A percentile compares a stretch with the other conserved stretches of the same genome.
phyloP scores from a whole-genome alignment of 2,329 filamentous ascomycete species.

The Hymenoscyphus fructigenus region DNA sequence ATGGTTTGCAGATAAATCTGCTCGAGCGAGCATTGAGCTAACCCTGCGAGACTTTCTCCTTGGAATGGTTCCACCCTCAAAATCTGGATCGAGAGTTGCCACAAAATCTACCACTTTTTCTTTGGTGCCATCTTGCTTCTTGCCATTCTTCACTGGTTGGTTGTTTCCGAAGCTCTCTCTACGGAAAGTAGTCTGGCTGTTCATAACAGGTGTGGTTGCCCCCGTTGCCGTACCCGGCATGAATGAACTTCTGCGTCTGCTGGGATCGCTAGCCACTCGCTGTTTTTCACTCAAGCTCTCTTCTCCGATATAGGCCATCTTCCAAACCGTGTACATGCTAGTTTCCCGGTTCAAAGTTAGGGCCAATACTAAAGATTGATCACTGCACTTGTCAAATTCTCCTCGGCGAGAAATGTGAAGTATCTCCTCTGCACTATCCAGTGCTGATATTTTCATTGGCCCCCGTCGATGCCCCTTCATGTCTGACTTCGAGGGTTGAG shows the following conservation, averaged over 20 bases:
- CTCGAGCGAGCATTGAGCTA: slow-evolving; percentile 85
- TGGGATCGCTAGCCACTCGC: slow-evolving; percentile 36
- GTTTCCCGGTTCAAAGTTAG: slow-evolving; percentile 79
- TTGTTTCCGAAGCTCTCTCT: slow-evolving; percentile 71
- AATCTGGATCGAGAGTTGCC: slow-evolving; percentile 70
- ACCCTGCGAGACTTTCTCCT: slow-evolving; percentile 71
- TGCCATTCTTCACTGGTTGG: slow-evolving; percentile 21
- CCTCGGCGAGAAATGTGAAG: slow-evolving; percentile 73
- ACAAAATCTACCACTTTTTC: slow-evolving; percentile 57
- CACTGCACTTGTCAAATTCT: slow-evolving; percentile 46
- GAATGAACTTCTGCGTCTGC: slow-evolving; percentile 60
- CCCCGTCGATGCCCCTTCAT: slow-evolving; percentile 41
- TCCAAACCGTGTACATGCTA: slow-evolving; percentile 82
- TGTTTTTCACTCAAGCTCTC: slow-evolving; percentile 47
- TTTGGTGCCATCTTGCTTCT: slow-evolving; percentile 25
- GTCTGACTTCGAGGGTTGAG: slow-evolving; percentile 47
- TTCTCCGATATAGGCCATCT: slow-evolving; percentile 71
- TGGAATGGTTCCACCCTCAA: slow-evolving; percentile 50
- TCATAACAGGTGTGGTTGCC: slow-evolving; percentile 67
- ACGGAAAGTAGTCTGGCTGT: slow-evolving; percentile 61
- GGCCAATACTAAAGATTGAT: slow-evolving; percentile 64
- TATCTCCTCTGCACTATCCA: slow-evolving; percentile 78
- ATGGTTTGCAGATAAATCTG: slow-evolving; percentile 81
- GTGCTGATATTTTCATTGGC: slow-evolving; percentile 50
- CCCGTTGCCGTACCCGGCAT: slow-evolving; percentile 70